These are phyloP conservation scores for Mortierella antarctica DNA, from an alignment of 192 early-diverging fungal genomes.

Conservation along the genomic window DNA sequence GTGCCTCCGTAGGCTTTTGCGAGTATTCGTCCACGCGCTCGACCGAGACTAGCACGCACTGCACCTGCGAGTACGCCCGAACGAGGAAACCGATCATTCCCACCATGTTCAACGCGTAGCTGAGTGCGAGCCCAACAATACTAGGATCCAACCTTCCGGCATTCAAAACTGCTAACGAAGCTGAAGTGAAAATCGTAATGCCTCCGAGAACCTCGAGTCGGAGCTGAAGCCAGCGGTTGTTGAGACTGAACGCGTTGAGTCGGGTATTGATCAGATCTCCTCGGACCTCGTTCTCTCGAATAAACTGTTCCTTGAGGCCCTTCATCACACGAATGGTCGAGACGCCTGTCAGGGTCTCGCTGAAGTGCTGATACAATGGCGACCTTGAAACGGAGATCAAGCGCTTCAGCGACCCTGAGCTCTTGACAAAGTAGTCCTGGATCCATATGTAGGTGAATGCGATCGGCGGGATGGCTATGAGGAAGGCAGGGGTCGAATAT, in stretches of 20 bases:
- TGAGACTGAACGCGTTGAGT: constrained; percentile 45
- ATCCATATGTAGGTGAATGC: constrained; percentile 56
- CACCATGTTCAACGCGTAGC: constrained; percentile 82
- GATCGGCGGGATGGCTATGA: constrained; percentile 61
- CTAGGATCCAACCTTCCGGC: constrained; percentile 69
- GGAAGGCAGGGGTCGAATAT: constrained; percentile 58
- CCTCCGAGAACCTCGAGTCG: constrained; percentile 75
- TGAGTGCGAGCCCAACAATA: constrained; percentile 83
- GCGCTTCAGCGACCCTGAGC: constrained; percentile 83
- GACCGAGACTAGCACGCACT: constrained; percentile 82
- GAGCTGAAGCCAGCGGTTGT: constrained; percentile 73
- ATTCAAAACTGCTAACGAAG: constrained; percentile 65
- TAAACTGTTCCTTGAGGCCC: constrained; percentile 54
- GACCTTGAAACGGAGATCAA: constrained; percentile 82
- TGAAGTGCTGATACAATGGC: constrained; percentile 81
- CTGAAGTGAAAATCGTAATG: constrained; percentile 68
- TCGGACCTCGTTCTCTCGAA: constrained; percentile 14
- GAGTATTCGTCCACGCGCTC: constrained; percentile 87
- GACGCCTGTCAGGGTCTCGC: constrained; percentile 70
- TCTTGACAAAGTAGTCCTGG: constrained; percentile 72
- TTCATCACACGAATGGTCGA: constrained; percentile 74
- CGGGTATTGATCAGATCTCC: constrained; percentile 16
- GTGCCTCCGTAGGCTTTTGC: constrained; percentile 83
- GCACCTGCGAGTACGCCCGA: constrained; percentile 73
- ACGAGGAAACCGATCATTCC: constrained; percentile 77